Conservation (phyloP, 2,329 filamentous ascomycete genomes). For the Macrophomina tecta region DNA sequence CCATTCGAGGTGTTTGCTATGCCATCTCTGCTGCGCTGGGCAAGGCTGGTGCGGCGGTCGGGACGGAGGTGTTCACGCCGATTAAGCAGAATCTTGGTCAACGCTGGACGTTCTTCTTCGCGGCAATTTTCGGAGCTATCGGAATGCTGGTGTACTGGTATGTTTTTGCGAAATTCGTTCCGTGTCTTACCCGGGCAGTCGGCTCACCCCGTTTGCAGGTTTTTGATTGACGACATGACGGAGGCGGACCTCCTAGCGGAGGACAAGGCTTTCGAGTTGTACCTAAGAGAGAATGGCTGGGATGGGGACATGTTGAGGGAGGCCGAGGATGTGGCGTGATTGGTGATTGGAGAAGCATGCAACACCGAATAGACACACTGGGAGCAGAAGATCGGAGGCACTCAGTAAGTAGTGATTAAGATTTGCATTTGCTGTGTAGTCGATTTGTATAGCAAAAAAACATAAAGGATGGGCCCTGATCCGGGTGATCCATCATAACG, state of each 20-base stretch:
- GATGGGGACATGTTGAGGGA: background rate
- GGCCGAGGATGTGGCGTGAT: background rate
- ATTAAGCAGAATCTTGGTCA: constrained; percentile 55
- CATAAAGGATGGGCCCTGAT: background rate
- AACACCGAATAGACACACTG: background rate
- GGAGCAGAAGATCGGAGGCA: background rate
- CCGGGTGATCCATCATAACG: background rate
- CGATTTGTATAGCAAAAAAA: background rate
- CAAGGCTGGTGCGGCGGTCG: constrained; percentile 59
- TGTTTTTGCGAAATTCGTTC: background rate
- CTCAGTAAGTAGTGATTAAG: background rate
- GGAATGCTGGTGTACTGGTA: constrained; percentile 43
- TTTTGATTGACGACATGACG: constrained; percentile 19
- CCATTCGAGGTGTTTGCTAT: constrained; percentile 59
- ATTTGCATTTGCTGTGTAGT: background rate
- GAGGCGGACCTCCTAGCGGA: constrained; percentile 12
- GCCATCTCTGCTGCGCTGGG: constrained; percentile 59
- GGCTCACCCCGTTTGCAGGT: background rate
- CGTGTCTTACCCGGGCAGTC: background rate
- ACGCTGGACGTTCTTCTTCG: constrained; percentile 60
- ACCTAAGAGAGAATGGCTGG: constrained; percentile 12
- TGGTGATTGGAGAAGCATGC: background rate
- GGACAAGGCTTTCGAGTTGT: constrained; percentile 13
- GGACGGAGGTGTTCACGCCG: constrained; percentile 58
- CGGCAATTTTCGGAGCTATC: constrained; percentile 50